Base-by-base conservation (phyloP, 2,329 filamentous ascomycete species). In the Fusarium nodosum region DNA sequence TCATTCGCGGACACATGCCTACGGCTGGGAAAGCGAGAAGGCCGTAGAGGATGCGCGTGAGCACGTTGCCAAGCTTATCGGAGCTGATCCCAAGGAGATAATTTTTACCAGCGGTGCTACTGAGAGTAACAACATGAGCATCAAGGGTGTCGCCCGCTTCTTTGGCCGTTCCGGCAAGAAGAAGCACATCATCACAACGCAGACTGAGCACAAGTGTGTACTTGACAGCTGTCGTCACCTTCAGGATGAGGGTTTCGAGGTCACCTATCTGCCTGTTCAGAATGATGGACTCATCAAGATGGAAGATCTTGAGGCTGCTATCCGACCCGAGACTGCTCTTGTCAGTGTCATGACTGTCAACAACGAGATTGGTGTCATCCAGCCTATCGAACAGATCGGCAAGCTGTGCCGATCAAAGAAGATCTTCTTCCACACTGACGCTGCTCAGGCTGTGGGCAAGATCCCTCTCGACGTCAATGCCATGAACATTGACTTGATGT, bases 321-420 rank as follows among this genome's bases (percentile, higher is more conserved):
- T 99, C 67, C 89, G 92, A 64, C 94, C 94, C 1, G 94, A 98
- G 64, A 99, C 96, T 16, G 90, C 89, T 44, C 83, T 99, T 31
- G 94, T 98, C 80, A 97, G 94, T 77, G 93, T 99, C 80, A 99
- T 99, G 96, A 90, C 96, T 1, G 96, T 99, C 76, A 99, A 99
- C 85, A 99, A 99, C 80, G 96, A 99, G 82, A 98, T 99, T 75
- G 96, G 96, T 77, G 96, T 99, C n/a, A 97, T 99, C 61, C 96
- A 99, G 81, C 96, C 96, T 1, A 82, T 99, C 61, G 92, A 93
- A 74, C 89, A 97, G 82, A 99, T 99, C 78, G 96, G 96, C 76
- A 92, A 91, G 81, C 84, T 99, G 16, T 99, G 96, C 81, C 90
- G 96, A 52, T 87, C 89, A 56, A 96, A 93, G 81, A 97, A 97